phyloP scores from a whole-genome alignment of 2,329 filamentous ascomycete species.

The Aspergillus tamarii region DNA sequence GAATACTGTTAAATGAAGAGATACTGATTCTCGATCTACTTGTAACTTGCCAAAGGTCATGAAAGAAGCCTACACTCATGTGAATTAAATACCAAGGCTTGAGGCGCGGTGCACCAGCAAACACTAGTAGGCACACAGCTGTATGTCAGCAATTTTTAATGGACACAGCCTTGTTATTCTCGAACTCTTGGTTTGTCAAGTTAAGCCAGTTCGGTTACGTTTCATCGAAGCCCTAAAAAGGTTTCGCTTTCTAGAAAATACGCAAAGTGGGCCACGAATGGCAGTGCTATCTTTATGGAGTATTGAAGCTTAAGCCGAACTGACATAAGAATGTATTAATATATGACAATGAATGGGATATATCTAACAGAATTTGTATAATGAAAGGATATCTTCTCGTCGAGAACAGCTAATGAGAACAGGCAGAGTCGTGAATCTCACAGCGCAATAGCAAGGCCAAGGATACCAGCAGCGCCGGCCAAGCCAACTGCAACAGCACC shows the following conservation, averaged over 20 bases:
- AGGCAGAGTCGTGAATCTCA: slow-evolving; percentile 1
- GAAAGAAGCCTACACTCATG: no score
- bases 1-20: no score
- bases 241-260: background rate
- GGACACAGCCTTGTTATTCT: background rate
- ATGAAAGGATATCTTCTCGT: background rate
- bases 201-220: background rate
- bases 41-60: no score
- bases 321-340: background rate
- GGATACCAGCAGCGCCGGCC: slow-evolving; percentile 25
- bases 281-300: background rate
- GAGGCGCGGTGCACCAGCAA: no score
- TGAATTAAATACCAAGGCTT: no score
- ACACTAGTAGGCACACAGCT: background rate
- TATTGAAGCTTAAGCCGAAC: background rate
- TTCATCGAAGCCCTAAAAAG: background rate
- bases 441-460: slow-evolving; percentile 29
- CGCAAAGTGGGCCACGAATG: background rate
- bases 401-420: background rate
- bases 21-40: no score
- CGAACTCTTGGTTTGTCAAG: background rate
- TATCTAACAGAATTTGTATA: background rate
- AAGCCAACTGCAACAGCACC: slow-evolving; percentile 23
- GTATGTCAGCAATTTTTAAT: background rate
- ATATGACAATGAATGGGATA: background rate